Base-by-base conservation (phyloP, 192 early-diverging fungal species). In the Coemansia sp. region DNA sequence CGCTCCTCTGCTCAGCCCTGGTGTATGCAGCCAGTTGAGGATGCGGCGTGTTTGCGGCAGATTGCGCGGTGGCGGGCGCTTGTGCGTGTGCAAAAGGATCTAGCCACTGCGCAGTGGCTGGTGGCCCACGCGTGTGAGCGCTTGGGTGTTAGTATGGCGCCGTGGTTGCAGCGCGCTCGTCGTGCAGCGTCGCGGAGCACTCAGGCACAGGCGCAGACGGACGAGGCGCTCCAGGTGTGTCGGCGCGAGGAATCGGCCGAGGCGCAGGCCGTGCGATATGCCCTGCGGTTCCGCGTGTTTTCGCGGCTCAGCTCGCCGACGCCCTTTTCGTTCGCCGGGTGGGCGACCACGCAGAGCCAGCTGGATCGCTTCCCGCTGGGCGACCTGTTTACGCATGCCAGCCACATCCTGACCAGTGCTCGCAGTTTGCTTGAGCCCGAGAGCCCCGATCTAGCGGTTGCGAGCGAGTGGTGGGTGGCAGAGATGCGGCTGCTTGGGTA, bases 91-190 rank as follows among this genome's bases (percentile, higher is more conserved):
- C 70, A 73, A 14, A 53, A 58, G 34, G 46, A 73, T 4, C 25
- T 73, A 36, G 53, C 63, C 6, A 62, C 63, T 29, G 58, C 64
- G 11, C 23, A 48, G 24, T 73, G 70, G 70, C 58, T 73, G 8
- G 40, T 52, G 6, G 29, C 70, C 4, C 70, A 73, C 24, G 59
- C 43, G 26, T 47, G 53, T 22, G 59, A 54, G 24, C 58, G 70
- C 0, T 46, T 73, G 15, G 38, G 53, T 3, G n/a, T 61, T 9
- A 42, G 60, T 22, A 22, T 43, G 2, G 54, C 70, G 29, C 70
- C 70, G 3, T 73, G 70, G 70, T 10, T 28, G 51, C 51, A 1
- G 29, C 50, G 41, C 4, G 38, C 32, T 19, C 18, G 46, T 11
- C 5, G 33, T 32, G 30, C 11, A 11, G 30, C 11, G 30, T 32